These are phyloP conservation scores for Geranomyces variabilis DNA, from an alignment of 192 early-diverging fungal species.

Conservation along the genomic window DNA sequence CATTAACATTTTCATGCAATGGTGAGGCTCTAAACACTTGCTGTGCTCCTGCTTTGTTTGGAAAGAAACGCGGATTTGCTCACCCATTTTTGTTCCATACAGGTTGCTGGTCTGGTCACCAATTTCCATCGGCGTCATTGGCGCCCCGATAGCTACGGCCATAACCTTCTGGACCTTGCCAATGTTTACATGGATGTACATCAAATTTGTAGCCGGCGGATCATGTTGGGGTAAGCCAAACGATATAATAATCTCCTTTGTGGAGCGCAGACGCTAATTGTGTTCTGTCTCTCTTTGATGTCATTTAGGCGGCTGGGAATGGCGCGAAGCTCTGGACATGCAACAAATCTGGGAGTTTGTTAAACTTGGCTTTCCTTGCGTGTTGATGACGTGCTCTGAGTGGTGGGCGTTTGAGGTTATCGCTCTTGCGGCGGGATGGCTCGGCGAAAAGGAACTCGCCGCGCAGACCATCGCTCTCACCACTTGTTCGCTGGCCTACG, in stretches of 20 bases:
- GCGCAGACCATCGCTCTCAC: constrained; percentile 80
- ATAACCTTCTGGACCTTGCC: constrained; percentile 79
- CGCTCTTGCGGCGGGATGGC: constrained; percentile 65
- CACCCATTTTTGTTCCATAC: too few relatives aligned
- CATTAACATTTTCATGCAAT: constrained; percentile 76
- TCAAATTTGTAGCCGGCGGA: constrained; percentile 56
- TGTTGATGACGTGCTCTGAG: constrained; percentile 72
- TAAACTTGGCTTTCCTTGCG: constrained; percentile 75
- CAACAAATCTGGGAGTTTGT: constrained; percentile 33
- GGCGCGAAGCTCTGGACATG: constrained; percentile 60
- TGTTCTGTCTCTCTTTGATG: too few relatives aligned
- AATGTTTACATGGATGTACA: constrained; percentile 65
- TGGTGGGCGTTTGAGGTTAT: constrained; percentile 57
- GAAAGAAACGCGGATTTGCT: too few relatives aligned
- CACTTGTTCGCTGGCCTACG: constrained; percentile 70
- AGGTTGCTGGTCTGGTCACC: constrained; percentile 73
- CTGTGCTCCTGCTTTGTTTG: too few relatives aligned
- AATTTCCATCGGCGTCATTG: constrained; percentile 74
- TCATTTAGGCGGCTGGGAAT: constrained; percentile 86
- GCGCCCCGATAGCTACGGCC: constrained; percentile 80
- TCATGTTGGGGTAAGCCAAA: constrained; percentile 90
- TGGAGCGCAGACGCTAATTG: too few relatives aligned
- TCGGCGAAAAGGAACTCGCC: constrained; percentile 77
- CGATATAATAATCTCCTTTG: too few relatives aligned
- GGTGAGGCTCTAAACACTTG: constrained; percentile 31